These are phyloP conservation scores for Mycena metata DNA, from an alignment of 768 basidiomycete species.

Conservation along the genomic window DNA sequence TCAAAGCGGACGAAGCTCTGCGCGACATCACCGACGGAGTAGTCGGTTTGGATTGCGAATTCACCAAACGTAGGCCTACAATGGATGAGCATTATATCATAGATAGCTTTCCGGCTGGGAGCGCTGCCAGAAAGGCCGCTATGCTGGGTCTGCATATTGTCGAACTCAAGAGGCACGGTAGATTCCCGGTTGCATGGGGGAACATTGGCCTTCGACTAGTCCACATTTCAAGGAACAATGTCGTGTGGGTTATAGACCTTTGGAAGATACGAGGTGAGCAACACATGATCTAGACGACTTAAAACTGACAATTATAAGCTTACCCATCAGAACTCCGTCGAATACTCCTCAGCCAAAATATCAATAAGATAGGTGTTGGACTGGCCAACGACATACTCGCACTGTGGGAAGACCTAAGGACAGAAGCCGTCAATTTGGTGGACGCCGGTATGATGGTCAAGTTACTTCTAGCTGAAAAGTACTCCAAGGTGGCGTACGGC, in stretches of 20 bases:
- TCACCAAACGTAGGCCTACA: too few relatives aligned
- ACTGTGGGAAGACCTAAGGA: neutral
- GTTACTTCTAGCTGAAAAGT: neutral
- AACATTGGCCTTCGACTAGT: neutral
- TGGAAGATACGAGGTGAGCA: slow-evolving; percentile 2
- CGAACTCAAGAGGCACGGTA: neutral
- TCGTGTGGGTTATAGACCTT: neutral
- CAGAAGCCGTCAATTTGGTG: neutral
- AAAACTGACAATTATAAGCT: neutral
- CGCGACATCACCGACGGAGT: too few relatives aligned
- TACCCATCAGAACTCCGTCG: neutral
- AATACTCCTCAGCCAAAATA: neutral
- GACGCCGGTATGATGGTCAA: slow-evolving; percentile 3
- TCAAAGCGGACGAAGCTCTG: too few relatives aligned
- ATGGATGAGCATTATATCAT: too few relatives aligned
- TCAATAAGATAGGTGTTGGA: neutral
- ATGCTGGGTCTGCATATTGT: neutral
- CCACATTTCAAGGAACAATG: neutral
- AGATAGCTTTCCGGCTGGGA: neutral
- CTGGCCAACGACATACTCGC: neutral
- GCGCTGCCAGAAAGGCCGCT: neutral
- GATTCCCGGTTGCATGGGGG: neutral
- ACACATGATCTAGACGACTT: too few relatives aligned
- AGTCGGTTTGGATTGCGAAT: too few relatives aligned
- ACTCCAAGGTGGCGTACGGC: neutral